These are phyloP conservation scores for Naganishia kalamii DNA, from an alignment of 768 basidiomycete species.

Conservation along the genomic window DNA sequence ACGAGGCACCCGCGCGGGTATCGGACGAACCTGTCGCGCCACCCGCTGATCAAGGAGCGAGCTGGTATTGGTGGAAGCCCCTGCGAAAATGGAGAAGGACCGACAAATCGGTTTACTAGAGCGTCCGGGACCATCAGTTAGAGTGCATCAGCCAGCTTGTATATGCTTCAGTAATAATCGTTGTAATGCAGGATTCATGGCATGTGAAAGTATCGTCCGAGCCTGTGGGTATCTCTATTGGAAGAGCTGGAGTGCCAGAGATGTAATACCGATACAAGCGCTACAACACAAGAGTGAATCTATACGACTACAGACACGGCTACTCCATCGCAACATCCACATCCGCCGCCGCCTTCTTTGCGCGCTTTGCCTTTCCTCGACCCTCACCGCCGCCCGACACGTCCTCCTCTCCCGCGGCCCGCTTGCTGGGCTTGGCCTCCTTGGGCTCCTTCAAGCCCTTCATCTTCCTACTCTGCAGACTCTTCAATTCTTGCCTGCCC, in stretches of 20 bases:
- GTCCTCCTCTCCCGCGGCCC: not conserved
- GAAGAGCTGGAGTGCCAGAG: not conserved
- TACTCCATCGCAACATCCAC: slow-evolving; percentile 1
- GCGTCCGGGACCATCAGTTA: not conserved
- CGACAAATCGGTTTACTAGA: slow-evolving; percentile 8
- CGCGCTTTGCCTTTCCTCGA: slow-evolving; percentile 10
- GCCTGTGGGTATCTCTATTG: no score
- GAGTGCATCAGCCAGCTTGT: not conserved
- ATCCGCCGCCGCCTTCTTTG: slow-evolving; percentile 9
- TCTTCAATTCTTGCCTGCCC: slow-evolving; percentile 76
- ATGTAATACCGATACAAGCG: slow-evolving; percentile 8
- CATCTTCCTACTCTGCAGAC: slow-evolving; percentile 90
- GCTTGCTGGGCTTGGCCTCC: not conserved
- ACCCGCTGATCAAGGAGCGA: not conserved
- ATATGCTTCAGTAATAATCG: not conserved
- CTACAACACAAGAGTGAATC: slow-evolving; percentile 4
- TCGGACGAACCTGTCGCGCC: not conserved
- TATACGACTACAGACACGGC: no score
- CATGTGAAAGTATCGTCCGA: not conserved
- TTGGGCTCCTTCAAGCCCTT: slow-evolving; percentile 72
- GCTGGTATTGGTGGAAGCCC: slow-evolving; percentile 47
- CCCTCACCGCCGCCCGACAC: slow-evolving; percentile 5
- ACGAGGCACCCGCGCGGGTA: not conserved
- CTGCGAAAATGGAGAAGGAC: slow-evolving; percentile 34
- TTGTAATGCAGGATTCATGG: not conserved